phyloP scores from a whole-genome alignment of 2,329 filamentous ascomycete genomes.

The Hawksworthiomyces lignivorus region DNA sequence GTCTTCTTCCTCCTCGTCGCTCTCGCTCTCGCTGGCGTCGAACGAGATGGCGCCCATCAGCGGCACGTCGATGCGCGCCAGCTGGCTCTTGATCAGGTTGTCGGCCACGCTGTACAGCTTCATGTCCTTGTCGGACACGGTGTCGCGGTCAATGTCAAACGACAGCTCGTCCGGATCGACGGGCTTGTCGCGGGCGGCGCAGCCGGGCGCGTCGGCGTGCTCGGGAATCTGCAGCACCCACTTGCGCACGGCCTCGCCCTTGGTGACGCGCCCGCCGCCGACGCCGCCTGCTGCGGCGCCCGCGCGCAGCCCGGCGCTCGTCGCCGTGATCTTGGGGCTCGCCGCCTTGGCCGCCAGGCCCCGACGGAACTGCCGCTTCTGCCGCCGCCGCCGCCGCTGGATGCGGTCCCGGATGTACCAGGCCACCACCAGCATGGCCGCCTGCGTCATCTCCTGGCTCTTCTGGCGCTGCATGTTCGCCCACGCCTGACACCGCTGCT shows the following conservation, averaged over 20 bases:
- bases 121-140: conserved; percentile 32
- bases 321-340: background rate
- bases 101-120: conserved; percentile 37
- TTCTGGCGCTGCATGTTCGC: conserved; percentile 37
- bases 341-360: conserved; percentile 21
- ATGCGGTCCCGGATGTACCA: conserved; percentile 44
- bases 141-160: conserved; percentile 34
- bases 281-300: background rate
- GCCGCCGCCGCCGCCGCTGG: conserved; percentile 31
- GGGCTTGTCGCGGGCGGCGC: conserved; percentile 16
- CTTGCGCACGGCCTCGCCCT: conserved; percentile 33
- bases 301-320: background rate
- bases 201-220: conserved; percentile 17
- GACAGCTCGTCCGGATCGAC: conserved; percentile 31
- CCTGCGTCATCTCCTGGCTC: conserved; percentile 41
- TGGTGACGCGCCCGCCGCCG: conserved; percentile 19
- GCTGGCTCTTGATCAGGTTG: conserved; percentile 40
- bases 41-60: conserved; percentile 37
- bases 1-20: conserved; percentile 32
- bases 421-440: conserved; percentile 40
- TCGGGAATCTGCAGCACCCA: conserved; percentile 36
- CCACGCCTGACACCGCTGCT: conserved; percentile 41
- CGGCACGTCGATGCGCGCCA: conserved; percentile 37
- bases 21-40: conserved; percentile 32
- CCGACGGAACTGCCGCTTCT: conserved; percentile 33